Evolutionary conservation across 257 asterid species (phyloP).

Genomic region (Ilex asprella): DNA sequence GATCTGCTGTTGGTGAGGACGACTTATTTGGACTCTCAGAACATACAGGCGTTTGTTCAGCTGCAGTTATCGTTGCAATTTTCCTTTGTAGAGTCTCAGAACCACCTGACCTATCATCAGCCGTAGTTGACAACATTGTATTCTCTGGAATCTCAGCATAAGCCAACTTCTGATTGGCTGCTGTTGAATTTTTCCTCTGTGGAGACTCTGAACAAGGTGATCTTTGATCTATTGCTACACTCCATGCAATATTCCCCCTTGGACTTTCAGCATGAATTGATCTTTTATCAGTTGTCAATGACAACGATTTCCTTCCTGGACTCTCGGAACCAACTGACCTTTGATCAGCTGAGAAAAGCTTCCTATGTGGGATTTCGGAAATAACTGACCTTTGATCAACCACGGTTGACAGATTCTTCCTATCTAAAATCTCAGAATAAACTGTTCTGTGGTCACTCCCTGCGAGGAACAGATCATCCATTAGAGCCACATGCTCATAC

Average conservation of each 20-base stretch:
- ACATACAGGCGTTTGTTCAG: conserved; percentile 21
- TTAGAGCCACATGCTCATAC: conserved; percentile 46
- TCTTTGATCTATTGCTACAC: conserved; percentile 11
- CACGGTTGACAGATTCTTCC: conserved; percentile 20
- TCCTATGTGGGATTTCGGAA: conserved; percentile 45
- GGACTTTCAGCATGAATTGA: conserved; percentile 18
- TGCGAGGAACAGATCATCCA: conserved; percentile 62
- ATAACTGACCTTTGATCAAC: conserved; percentile 51
- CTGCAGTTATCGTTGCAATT: conserved; percentile 9
- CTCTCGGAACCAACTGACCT: conserved; percentile 44
- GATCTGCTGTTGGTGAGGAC: conserved; percentile 19
- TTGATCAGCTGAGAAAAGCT: conserved; percentile 32
- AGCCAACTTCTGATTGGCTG: conserved; percentile 14
- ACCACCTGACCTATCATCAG: conserved; percentile 11
- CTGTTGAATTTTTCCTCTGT: conserved; percentile 7
- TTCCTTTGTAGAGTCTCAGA: conserved; percentile 13
- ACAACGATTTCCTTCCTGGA: conserved; percentile 28
- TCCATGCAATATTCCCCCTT: conserved; percentile 16
- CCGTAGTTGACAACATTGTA: conserved; percentile 11
- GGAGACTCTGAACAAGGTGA: conserved; percentile 13
- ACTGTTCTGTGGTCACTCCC: conserved; percentile 56
- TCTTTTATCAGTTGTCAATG: conserved; percentile 13
- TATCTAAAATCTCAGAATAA: conserved; percentile 63
- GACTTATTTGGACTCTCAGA: conserved; percentile 25
- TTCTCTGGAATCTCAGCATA: conserved; percentile 18